phyloP scores from a whole-genome alignment of 176 grass and related monocot species.

The Olyra latifolia region DNA sequence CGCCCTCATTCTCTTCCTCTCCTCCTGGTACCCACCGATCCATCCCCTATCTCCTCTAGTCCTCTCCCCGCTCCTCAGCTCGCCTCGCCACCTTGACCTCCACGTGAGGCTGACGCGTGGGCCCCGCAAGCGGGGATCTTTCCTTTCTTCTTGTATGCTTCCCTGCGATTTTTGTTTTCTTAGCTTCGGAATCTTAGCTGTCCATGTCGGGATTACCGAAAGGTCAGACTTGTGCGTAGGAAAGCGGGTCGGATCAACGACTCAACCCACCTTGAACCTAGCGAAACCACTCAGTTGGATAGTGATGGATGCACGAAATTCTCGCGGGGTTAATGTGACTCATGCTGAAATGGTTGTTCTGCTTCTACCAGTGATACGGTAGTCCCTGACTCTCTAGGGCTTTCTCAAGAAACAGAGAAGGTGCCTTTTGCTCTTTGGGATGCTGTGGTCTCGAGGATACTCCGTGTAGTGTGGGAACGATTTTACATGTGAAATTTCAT shows the following conservation, averaged over 20 bases:
- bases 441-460: not conserved
- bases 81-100: slow-evolving; percentile 32
- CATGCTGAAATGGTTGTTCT: not conserved
- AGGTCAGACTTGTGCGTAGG: slow-evolving; percentile 25
- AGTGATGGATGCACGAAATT: not conserved
- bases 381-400: not conserved
- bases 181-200: slow-evolving; percentile 14
- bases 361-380: not conserved
- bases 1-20: slow-evolving; percentile 71
- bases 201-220: not conserved
- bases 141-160: not conserved
- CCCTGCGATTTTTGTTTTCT: slow-evolving; percentile 19
- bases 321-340: not conserved
- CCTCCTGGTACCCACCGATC: slow-evolving; percentile 56
- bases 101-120: slow-evolving; percentile 30
- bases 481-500: not conserved
- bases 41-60: slow-evolving; percentile 9
- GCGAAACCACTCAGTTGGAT: not conserved
- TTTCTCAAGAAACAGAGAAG: not conserved
- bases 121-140: not conserved
- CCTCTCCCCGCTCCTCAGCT: not conserved
- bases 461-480: not conserved
- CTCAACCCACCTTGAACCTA: not conserved
- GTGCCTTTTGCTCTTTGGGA: not conserved
- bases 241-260: slow-evolving; percentile 30